These are phyloP conservation scores for Huntiella decipiens DNA, from an alignment of 2,329 filamentous ascomycete genomes.

Conservation along the genomic window DNA sequence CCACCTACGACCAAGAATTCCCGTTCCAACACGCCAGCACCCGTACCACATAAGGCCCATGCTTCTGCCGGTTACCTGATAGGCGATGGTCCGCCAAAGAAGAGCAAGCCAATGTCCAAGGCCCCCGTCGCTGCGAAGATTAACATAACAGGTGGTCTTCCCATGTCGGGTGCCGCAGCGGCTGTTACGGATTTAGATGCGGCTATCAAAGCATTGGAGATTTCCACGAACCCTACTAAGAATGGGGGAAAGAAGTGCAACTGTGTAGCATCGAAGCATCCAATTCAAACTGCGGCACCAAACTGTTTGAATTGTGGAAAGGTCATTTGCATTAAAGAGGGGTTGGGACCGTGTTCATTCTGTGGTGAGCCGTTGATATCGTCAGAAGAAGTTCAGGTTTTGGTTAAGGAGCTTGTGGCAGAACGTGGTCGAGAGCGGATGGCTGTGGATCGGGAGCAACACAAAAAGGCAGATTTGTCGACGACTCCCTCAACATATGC, in stretches of 20 bases:
- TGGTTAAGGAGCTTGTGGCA: constrained; percentile 66
- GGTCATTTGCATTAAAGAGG: constrained; percentile 86
- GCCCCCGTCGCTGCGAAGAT: constrained; percentile 36
- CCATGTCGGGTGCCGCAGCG: constrained; percentile 66
- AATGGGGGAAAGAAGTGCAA: constrained; percentile 52
- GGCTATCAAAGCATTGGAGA: constrained; percentile 73
- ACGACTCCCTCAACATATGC: constrained; percentile 41
- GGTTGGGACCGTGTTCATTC: constrained; percentile 82
- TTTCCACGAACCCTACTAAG: constrained; percentile 70
- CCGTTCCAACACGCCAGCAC: constrained; percentile 17
- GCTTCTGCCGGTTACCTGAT: constrained; percentile 64
- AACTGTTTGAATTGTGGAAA: constrained; percentile 90
- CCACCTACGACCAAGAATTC: constrained; percentile 9
- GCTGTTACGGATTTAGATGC: constrained; percentile 53
- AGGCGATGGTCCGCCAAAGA: constrained; percentile 47
- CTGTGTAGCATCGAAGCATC: constrained; percentile 75
- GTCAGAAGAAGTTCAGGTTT: constrained; percentile 56
- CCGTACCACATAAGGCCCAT: constrained; percentile 35
- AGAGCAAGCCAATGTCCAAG: constrained; percentile 10
- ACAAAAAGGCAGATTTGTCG: constrained; percentile 47
- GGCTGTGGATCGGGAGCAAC: constrained; percentile 55
- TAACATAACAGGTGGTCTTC: constrained; percentile 54
- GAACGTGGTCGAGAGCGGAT: constrained; percentile 78
- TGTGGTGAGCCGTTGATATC: constrained; percentile 60
- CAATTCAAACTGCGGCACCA: constrained; percentile 73